Base-by-base conservation (phyloP, 2,329 filamentous ascomycete species). In the Aspergillus versicolor region DNA sequence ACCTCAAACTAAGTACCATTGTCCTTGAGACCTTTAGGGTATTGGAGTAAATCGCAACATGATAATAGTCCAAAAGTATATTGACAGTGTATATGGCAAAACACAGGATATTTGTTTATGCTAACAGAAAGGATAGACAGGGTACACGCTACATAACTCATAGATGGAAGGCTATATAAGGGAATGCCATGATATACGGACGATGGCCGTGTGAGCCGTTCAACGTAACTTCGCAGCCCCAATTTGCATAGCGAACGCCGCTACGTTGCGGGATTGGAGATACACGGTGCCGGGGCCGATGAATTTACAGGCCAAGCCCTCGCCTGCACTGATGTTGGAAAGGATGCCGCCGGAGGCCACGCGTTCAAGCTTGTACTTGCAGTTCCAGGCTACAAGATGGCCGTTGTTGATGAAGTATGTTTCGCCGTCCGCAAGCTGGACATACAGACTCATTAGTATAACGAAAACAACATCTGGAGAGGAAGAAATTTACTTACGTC, bases 361-460 rank as follows among this genome's bases (percentile, higher is more conserved):
- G 15, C 94, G 87, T 77, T 97, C 92, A 61, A 99, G 86, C 4
- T 90, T 83, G 68, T 97, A 99, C 69, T 96, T 91, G 70, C 90
- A 92, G 72, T 97, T 97, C 94, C 94, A 99, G 0, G 94, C 93
- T 0, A 97, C 92, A 1, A 97, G 81, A 65, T 97, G 92, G 3
- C 91, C 91, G 67, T 96, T 96, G 68, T 96, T 91, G 56, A 97
- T 87, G 63, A 94, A 91, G 74, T 97, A 97, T 65, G 88, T 89
- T 72, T 97, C 93, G 9, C 88, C 88, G 12, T 82, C 79, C 0
- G 63, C 61, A n/a, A 78, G 70, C 76, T 78, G 46, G 5, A 46
- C 5, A 13, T 45, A n/a, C 19, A 19, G 19, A 19, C 19, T 19
- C 19, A 19, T 19, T 19, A 19, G 19, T 19, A 19, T 19, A 19